Base-by-base conservation (phyloP, 768 basidiomycete species). In the Russula sp. region DNA sequence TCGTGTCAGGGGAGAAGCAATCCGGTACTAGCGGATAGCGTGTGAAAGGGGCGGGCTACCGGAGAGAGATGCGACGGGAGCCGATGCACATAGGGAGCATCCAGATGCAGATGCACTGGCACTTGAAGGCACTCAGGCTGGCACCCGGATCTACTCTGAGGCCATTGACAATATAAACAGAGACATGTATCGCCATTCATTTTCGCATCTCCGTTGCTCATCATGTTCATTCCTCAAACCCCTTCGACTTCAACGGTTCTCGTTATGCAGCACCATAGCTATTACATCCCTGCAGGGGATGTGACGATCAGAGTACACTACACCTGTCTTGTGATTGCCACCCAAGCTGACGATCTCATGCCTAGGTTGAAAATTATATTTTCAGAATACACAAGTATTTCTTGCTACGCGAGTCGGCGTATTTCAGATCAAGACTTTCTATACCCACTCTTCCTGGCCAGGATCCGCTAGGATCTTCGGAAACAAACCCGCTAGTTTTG, bases 401-500 rank as follows among this genome's bases (percentile, higher is more conserved):
- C 44, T 54, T 68, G 14, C 20, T 35, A 2, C 60, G 65, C 3
- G 65, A 68, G 37, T 68, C 67, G 0, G 13, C 61, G 0, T 32
- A 57, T 35, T 68, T 68, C 50, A 34, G 59, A 34, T 39, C 20
- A 0, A 48, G 34, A 0, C 32, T 67, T 1, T 44, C 13, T 4
- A 32, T n/a, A 3, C 22, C 51, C 0, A 6, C n/a, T 0, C 16
- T 20, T 11, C 65, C 67, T 7, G 73, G 68, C 11, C 70, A 71
- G 64, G 52, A 65, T 7, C 61, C 68, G 16, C 71, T 66, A 56
- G 74, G 72, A n/a, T 70, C 70, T 3, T 70, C 71, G 6, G 74
- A 74, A 32, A 39, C 65, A n/a, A 69, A 73, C 55, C 71, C 74
- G 1, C 69, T 72, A 57, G 58, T 70, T 9, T 68, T 76, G 9